Evolutionary conservation across 768 basidiomycete species (phyloP).

Genomic region (Lyophyllum semitale): DNA sequence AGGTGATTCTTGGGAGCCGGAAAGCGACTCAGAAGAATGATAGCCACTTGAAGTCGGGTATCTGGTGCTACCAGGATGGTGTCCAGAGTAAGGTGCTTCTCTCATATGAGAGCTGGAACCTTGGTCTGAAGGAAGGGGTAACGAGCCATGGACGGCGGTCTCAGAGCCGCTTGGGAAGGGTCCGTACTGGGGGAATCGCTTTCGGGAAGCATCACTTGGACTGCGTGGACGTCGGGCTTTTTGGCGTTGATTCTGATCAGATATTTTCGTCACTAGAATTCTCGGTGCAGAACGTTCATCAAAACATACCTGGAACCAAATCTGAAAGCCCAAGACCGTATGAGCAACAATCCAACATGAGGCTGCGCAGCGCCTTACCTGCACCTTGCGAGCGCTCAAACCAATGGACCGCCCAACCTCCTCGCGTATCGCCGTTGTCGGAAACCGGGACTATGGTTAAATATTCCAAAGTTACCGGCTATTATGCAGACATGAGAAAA

Average conservation of each 20-base stretch:
- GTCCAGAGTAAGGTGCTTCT: background rate
- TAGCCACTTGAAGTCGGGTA: slow-evolving; percentile 17
- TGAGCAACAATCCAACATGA: slow-evolving; percentile 11
- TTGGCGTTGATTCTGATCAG: slow-evolving; percentile 78
- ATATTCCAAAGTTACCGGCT: slow-evolving; percentile 11
- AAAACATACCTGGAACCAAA: slow-evolving; percentile 80
- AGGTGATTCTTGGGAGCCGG: slow-evolving; percentile 34
- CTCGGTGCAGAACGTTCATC: slow-evolving; percentile 12
- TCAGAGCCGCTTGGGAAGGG: slow-evolving; percentile 53
- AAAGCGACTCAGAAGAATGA: slow-evolving; percentile 27
- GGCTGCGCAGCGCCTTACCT: slow-evolving; percentile 51
- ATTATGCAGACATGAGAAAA: slow-evolving; percentile 10
- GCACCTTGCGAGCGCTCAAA: slow-evolving; percentile 88
- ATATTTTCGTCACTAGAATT: slow-evolving; percentile 21
- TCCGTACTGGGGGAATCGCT: slow-evolving; percentile 62
- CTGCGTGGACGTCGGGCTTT: slow-evolving; percentile 78
- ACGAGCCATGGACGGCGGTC: slow-evolving; percentile 23
- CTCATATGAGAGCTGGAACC: slow-evolving; percentile 12
- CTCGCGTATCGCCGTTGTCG: slow-evolving; percentile 84
- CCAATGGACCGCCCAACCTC: slow-evolving; percentile 86
- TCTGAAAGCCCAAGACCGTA: slow-evolving; percentile 46
- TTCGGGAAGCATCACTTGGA: slow-evolving; percentile 53
- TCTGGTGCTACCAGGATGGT: background rate
- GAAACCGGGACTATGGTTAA: slow-evolving; percentile 74
- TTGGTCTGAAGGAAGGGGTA: slow-evolving; percentile 9